Percentiles rank a stretch among this genome's conserved stretches.
These are phyloP conservation scores for Raphanus raphanistrum DNA, from an alignment of 345 rosid species.

Conservation along the genomic window DNA sequence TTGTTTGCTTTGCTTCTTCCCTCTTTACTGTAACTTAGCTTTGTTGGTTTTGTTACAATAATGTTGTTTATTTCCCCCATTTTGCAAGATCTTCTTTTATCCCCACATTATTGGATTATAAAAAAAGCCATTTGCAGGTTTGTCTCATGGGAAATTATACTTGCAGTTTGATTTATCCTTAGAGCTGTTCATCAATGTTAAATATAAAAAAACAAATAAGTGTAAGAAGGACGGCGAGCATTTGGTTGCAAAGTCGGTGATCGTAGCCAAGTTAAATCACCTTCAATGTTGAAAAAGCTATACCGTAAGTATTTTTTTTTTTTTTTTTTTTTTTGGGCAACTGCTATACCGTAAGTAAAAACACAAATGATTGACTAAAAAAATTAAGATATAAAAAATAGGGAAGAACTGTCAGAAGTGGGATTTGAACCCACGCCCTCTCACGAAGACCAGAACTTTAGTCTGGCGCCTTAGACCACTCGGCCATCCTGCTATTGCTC, in stretches of 20 bases:
- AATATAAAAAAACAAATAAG: too few species aligned
- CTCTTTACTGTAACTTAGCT: neutral
- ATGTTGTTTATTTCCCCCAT: constrained; percentile 1
- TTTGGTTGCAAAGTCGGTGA: too few species aligned
- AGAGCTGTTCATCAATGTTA: too few species aligned
- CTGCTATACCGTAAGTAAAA: neutral
- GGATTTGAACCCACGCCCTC: constrained; percentile 57
- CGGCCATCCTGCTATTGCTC: constrained; percentile 70
- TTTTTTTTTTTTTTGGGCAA: too few species aligned
- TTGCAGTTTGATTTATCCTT: neutral
- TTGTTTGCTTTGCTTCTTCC: constrained; percentile 4
- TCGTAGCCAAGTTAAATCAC: too few species aligned
- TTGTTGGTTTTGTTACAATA: neutral
- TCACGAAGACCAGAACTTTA: constrained; percentile 65
- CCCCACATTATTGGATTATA: constrained; percentile 22
- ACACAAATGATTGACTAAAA: neutral
- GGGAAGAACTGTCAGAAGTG: constrained; percentile 33
- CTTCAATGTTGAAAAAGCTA: neutral
- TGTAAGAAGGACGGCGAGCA: too few species aligned
- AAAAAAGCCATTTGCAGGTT: neutral
- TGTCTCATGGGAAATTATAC: neutral
- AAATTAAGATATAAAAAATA: neutral
- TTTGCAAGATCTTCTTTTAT: constrained; percentile 17
- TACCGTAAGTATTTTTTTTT: too few species aligned
- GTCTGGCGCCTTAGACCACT: constrained; percentile 99